These are phyloP conservation scores for Kappamyces sp. DNA, from an alignment of 192 early-diverging fungal species.

Conservation along the genomic window DNA sequence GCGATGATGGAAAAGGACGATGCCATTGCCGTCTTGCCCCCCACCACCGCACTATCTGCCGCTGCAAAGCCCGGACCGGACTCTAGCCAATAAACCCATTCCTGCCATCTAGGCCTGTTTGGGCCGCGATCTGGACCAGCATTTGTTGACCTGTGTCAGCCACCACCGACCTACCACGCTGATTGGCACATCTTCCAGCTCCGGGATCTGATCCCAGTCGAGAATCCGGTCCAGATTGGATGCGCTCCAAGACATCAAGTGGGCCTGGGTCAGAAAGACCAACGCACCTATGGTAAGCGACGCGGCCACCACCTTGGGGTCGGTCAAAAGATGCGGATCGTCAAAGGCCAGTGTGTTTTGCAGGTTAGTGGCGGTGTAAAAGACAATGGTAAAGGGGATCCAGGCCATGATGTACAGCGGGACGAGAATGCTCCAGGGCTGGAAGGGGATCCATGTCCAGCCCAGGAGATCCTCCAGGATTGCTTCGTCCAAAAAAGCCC, in stretches of 20 bases:
- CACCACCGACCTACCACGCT: too few relatives aligned
- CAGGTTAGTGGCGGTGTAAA: conserved; percentile 73
- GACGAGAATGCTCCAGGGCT: conserved; percentile 76
- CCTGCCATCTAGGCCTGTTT: not conserved
- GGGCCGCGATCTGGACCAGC: not conserved
- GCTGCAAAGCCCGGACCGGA: not conserved
- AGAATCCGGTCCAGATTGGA: not conserved
- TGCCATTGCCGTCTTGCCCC: too few relatives aligned
- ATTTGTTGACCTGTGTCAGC: not conserved
- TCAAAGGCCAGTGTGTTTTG: conserved; percentile 70
- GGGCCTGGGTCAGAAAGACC: not conserved
- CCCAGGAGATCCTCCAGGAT: conserved; percentile 63
- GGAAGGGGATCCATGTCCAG: conserved; percentile 73
- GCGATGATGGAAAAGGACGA: conserved; percentile 9
- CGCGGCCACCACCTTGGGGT: not conserved
- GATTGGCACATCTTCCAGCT: not conserved
- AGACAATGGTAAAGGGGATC: conserved; percentile 66
- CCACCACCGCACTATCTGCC: too few relatives aligned
- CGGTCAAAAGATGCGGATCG: conserved; percentile 3
- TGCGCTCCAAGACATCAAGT: not conserved
- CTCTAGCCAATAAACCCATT: not conserved
- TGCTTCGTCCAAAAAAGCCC: conserved; percentile 81
- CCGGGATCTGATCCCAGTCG: not conserved
- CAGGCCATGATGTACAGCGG: conserved; percentile 73
- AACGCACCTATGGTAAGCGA: too few relatives aligned